Evolutionary conservation across 768 basidiomycete genomes (phyloP), one percentile per base, ranked within the genome.

Genomic region (Naematelia aurantialba): DNA sequence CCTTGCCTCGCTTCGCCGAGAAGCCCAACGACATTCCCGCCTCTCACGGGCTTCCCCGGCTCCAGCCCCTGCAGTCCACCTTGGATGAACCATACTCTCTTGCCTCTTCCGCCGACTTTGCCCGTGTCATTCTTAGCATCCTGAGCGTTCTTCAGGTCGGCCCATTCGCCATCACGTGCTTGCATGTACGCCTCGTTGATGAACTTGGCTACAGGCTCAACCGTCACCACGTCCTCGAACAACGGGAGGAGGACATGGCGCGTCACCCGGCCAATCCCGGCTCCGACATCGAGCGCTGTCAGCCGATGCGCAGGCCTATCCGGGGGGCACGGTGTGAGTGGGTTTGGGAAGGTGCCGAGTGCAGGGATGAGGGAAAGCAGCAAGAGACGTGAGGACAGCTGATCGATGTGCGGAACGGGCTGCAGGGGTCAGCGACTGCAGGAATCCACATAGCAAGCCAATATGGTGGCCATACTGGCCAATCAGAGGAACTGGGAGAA

Each of bases 211-310:
- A 91, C 89, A 3, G 94, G 96, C 76, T 98, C 94, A 57, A 94
- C 82, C 55, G 94, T 83, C 45, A 91, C 85, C 49, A 97, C 90
- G 65, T 91, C 87, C 22, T 85, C 83, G 62, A 92, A 83, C 54
- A 97, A 85, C 68, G 87, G 88, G n/a, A 97, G 83, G 30, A 99
- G 84, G 12, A 92, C 89, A 65, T 89, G 85, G 1, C 84, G 81
- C 0, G 92, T 94, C 25, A 96, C 91, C 53, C 94, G 86, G 11
- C 94, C 94, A 49, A 99, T 87, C 11, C 94, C 94, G 4, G 92
- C 92, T 45, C 81, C 94, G 58, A 92, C 90, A 70, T 99, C 94
- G 21, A 99, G 82, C 0, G 89, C 92, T 46, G 89, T 84, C 25
- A 81, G 84, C 47, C 84, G 80, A 22, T 81, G 79, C 11, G 72